These are phyloP conservation scores for Backusella psychrophila DNA, from an alignment of 192 early-diverging fungal genomes.

Conservation along the genomic window DNA sequence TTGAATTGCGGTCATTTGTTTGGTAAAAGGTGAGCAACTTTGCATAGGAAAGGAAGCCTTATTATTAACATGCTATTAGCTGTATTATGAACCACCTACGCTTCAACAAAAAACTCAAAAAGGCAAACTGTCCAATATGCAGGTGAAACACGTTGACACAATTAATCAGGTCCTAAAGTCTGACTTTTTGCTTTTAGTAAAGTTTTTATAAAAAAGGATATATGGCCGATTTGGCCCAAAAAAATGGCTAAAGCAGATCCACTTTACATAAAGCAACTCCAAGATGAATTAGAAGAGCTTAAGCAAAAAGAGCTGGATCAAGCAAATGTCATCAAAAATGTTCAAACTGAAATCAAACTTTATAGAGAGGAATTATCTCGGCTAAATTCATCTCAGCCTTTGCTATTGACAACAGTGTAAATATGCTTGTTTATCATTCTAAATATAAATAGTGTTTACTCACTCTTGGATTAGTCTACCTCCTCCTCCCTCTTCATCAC, in stretches of 20 bases:
- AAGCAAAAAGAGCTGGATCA: not conserved
- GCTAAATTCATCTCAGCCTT: not conserved
- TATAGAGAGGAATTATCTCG: not conserved
- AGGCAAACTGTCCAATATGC: not conserved
- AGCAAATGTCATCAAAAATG: not conserved
- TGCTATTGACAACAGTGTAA: not conserved
- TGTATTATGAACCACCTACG: not conserved
- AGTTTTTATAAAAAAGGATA: not conserved
- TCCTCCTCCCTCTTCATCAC: not conserved
- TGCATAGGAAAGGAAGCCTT: not conserved
- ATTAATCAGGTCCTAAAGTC: not conserved
- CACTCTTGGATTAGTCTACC: not conserved
- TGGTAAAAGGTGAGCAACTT: constrained; percentile 13
- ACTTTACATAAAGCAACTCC: not conserved
- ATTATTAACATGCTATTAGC: not conserved
- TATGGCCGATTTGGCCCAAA: not conserved
- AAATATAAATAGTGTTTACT: not conserved
- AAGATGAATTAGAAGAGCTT: not conserved
- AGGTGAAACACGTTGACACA: not conserved
- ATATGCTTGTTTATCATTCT: not conserved
- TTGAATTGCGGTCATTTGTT: constrained; percentile 19
- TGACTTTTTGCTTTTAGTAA: not conserved
- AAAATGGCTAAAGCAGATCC: not conserved
- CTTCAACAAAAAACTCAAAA: not conserved
- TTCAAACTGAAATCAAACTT: not conserved